phyloP scores from a whole-genome alignment of 2,329 filamentous ascomycete species.

The Harringtonia aguacate region DNA sequence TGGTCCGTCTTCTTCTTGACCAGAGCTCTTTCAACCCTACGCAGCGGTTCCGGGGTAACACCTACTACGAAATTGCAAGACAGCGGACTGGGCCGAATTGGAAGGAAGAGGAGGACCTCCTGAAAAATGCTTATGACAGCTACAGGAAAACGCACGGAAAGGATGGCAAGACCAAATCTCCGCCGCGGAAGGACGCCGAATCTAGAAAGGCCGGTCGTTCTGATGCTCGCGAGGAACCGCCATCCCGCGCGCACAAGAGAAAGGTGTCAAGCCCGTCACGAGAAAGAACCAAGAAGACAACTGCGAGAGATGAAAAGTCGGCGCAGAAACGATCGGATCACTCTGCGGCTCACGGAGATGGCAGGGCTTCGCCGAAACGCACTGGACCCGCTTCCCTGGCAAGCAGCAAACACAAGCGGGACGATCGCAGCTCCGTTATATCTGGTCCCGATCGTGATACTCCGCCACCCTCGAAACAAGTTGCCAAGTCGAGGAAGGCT shows the following conservation, averaged over 20 bases:
- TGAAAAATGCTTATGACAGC: constrained; percentile 66
- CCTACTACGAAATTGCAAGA: constrained; percentile 80
- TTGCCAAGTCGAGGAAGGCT: constrained; percentile 36
- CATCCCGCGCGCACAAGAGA: constrained; percentile 29
- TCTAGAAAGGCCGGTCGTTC: constrained; percentile 30
- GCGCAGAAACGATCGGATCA: constrained; percentile 21
- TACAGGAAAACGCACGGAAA: constrained; percentile 44
- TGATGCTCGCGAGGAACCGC: constrained; percentile 32
- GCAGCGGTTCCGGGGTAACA: constrained; percentile 61
- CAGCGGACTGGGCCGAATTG: constrained; percentile 77
- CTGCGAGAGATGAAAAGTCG: constrained; percentile 32
- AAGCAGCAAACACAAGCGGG: constrained; percentile 5
- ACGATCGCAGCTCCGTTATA: constrained; percentile 32
- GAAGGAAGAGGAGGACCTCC: constrained; percentile 74
- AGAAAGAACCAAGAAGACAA: constrained; percentile 31
- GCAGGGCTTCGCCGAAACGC: constrained; percentile 36
- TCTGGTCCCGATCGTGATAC: constrained; percentile 41
- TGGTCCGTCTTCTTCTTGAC: constrained; percentile 68
- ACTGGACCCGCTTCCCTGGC: constrained; percentile 19
- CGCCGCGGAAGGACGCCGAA: constrained; percentile 30
- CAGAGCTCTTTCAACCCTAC: constrained; percentile 77
- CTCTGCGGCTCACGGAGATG: constrained; percentile 31
- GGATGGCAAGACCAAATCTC: constrained; percentile 37
- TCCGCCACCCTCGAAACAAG: constrained; percentile 38
- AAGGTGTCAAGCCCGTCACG: constrained; percentile 37